Base-by-base conservation (phyloP, 2,329 filamentous ascomycete genomes). In the Hymenoscyphus infarciens region DNA sequence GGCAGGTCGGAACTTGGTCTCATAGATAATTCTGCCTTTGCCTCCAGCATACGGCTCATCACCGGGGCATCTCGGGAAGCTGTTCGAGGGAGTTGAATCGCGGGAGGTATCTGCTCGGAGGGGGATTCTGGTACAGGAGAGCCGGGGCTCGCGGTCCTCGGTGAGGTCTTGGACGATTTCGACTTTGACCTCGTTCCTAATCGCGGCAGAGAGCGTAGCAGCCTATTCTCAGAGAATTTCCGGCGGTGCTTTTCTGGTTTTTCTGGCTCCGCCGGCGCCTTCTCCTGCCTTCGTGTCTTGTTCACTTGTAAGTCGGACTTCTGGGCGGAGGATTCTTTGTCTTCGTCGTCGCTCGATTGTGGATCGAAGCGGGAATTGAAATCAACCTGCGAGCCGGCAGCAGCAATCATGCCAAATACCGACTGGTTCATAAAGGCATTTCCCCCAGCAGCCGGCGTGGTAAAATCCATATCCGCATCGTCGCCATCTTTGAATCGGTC, bases 331-430 rank as follows among this genome's bases (percentile, higher is more conserved):
- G 68, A 63, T 4, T 72, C 71, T 49, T 74, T 72, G 42, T 75
- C 73, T 67, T 92, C 92, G 69, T 94, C 92, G 69, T 94, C 92
- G 69, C 91, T 95, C 49, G 89, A 92, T 68, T 89, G 81, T 57
- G 79, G 89, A 72, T 92, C 89, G 75, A 95, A 94, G 42, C 90
- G 85, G 63, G 90, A 84, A 75, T 91, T 88, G 73, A 96, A 92
- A 76, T 96, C 89, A 59, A 90, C 87, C 63, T 86, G 87, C 33
- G 91, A 93, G 7, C 42, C 19, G 42, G 92, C 92, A 16, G 92
- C 91, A 6, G 93, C 91, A 68, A 98, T 93, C 77, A 98, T 85
- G 60, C 92, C 92, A 75, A 97, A 96, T 61, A 98, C 88, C 67
- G 91, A 96, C 80, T 97, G 93, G 76, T 97, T 95, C 87, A 96